A percentile compares a stretch with the other conserved stretches of the same genome.
phyloP scores from a whole-genome alignment of 1,284 basidiomycete genomes.

The Volvariella surrecta region DNA sequence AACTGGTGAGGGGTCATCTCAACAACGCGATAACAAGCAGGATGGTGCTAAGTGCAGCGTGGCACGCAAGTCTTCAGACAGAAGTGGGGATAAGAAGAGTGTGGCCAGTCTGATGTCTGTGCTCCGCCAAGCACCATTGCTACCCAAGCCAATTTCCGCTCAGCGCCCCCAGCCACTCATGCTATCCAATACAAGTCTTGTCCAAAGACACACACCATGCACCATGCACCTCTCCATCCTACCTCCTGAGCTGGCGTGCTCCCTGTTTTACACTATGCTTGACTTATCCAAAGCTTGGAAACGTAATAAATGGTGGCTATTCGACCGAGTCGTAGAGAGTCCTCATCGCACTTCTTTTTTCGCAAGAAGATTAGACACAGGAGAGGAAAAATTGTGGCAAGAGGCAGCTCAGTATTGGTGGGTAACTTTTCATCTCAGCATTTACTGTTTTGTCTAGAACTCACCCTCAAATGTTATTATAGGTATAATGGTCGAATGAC shows the following conservation, averaged over 20 bases:
- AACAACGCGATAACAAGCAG: constrained; percentile 3
- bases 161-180: constrained; percentile 45
- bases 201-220: constrained; percentile 68
- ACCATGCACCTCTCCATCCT: constrained; percentile 63
- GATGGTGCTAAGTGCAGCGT: constrained; percentile 3
- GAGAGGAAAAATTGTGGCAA: constrained; percentile 37
- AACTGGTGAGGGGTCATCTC: neutral
- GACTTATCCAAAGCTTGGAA: constrained; percentile 57
- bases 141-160: constrained; percentile 13
- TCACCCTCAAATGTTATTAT: constrained; percentile 2
- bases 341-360: constrained; percentile 81
- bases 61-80: too few relatives aligned
- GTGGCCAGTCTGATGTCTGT: constrained; percentile 45
- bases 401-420: constrained; percentile 65
- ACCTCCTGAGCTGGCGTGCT: constrained; percentile 63
- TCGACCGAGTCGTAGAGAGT: constrained; percentile 74
- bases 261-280: constrained; percentile 62
- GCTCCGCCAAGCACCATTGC: constrained; percentile 40
- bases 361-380: constrained; percentile 36
- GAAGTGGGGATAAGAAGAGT: constrained; percentile 17
- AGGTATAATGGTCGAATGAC: constrained; percentile 77
- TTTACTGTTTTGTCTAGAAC: neutral
- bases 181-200: constrained; percentile 46
- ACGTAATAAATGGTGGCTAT: constrained; percentile 78
- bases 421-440: constrained; percentile 4